These are phyloP conservation scores for Ascochyta fabae DNA, from an alignment of 2,329 filamentous ascomycete species.

Conservation along the genomic window DNA sequence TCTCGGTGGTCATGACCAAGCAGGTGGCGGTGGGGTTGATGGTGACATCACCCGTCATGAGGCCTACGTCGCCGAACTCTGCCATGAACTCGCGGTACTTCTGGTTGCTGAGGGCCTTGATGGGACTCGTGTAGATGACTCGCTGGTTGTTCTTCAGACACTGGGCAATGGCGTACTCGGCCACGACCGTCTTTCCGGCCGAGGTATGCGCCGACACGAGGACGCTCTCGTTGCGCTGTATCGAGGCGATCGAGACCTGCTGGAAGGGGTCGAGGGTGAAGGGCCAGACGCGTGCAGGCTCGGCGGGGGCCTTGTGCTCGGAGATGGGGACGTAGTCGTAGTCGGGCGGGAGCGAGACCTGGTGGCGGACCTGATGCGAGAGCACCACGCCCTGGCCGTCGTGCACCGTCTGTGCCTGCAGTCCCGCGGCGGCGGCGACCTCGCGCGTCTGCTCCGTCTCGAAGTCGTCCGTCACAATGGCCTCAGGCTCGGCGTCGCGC, in stretches of 20 bases:
- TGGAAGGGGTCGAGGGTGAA: slow-evolving; percentile 98
- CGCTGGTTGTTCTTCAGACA: slow-evolving; percentile 96
- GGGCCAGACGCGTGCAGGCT: slow-evolving; percentile 81
- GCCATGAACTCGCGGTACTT: slow-evolving; percentile 97
- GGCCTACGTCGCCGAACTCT: slow-evolving; percentile 93
- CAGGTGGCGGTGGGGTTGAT: slow-evolving; percentile 99
- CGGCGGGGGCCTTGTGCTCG: slow-evolving; percentile 86
- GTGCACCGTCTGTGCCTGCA: slow-evolving; percentile 64
- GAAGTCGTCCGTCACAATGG: slow-evolving; percentile 90
- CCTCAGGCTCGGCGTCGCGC: slow-evolving; percentile 70
- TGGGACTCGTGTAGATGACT: slow-evolving; percentile 98
- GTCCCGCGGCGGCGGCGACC: slow-evolving; percentile 78
- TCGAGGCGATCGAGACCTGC: slow-evolving; percentile 90
- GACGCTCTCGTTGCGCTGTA: slow-evolving; percentile 94
- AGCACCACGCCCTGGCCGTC: slow-evolving; percentile 77
- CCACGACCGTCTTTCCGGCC: slow-evolving; percentile 97
- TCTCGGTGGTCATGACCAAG: slow-evolving; percentile 98
- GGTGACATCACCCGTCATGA: slow-evolving; percentile 99
- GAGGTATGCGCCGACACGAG: slow-evolving; percentile 96
- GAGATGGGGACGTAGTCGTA: slow-evolving; percentile 96
- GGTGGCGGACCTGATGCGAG: slow-evolving; percentile 97
- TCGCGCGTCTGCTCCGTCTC: slow-evolving; percentile 94
- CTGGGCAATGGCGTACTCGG: slow-evolving; percentile 97
- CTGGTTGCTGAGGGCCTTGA: slow-evolving; percentile 98
- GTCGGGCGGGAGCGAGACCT: slow-evolving; percentile 91